Evolutionary conservation across 1,139 yeast genomes (phyloP), one percentile per base, ranked within the genome.

Genomic region (Geotrichum europaeum): DNA sequence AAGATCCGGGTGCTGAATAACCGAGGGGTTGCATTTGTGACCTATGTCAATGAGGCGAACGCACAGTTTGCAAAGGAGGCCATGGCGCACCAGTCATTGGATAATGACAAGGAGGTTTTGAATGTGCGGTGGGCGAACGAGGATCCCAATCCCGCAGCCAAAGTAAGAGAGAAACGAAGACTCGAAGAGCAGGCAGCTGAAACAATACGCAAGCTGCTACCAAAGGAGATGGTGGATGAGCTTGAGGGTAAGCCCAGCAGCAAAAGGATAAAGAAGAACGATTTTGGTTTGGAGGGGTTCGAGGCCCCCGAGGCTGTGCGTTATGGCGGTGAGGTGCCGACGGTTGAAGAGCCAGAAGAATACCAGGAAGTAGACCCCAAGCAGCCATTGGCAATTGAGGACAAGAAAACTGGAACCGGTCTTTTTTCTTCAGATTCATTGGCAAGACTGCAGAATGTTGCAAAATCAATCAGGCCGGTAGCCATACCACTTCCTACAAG

Each of bases 31-130:
- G 97, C 91, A 0, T 92, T 94, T 75, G 82, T 94, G 9, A 86
- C 89, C 0, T 94, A 78, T 71, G 78, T 79, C 60, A 73, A 79
- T 52, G 96, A 89, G 68, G 72, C 79, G 36, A 85, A 82, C 69
- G 97, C 97, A 0, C 97, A 92, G 72, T 92, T 92, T 78, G 97
- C 96, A 0, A 89, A 89, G 69, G 98, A 91, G 71, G 96, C 96
- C 2, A 88, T 91, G 96, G 83, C 86, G 53, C 84, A 85, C 60
- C 98, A 94, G 70, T 80, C 89, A 5, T 73, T 92, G 34, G 84
- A 81, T 10, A 43, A 43, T 34, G 79, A 83, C 56, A 82, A 80
- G 2, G 96, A 89, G 63, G 79, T 88, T 0, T 71, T 92, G 58
- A 81, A 80, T 64, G 83, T 92, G 1, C 80, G 91, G 64, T 94